Evolutionary conservation across 2,329 filamentous ascomycete genomes (phyloP).

Genomic region (Arthrobotrys iridis): DNA sequence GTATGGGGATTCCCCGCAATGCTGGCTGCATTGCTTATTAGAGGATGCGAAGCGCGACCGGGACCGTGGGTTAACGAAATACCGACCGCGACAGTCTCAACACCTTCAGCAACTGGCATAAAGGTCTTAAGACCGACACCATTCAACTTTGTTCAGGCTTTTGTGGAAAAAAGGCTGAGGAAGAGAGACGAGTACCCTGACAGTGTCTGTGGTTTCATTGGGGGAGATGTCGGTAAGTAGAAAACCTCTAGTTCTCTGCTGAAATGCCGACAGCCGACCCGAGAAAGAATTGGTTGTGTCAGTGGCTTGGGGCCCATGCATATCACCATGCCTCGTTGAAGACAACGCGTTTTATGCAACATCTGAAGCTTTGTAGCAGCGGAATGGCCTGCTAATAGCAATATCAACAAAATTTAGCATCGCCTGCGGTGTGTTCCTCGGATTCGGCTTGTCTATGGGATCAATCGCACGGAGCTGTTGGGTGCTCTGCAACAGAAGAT

Average conservation of each 20-base stretch:
- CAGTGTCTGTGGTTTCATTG: constrained; percentile 50
- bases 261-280: not conserved
- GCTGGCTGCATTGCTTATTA: constrained; percentile 31
- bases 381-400: not conserved
- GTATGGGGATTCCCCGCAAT: constrained; percentile 26
- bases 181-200: constrained; percentile 41
- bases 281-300: constrained; percentile 7
- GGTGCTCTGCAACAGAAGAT: constrained; percentile 38
- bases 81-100: constrained; percentile 26
- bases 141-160: constrained; percentile 45
- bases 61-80: constrained; percentile 42
- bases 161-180: constrained; percentile 49
- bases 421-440: constrained; percentile 42
- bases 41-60: constrained; percentile 48
- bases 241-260: not conserved
- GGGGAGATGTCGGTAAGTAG: constrained; percentile 44
- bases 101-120: not conserved
- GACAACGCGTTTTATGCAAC: constrained; percentile 25
- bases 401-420: constrained; percentile 12
- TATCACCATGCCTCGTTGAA: not conserved
- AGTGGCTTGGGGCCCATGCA: not conserved
- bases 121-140: constrained; percentile 41
- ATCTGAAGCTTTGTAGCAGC: not conserved
- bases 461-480: constrained; percentile 36
- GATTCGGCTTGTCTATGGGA: constrained; percentile 49